phyloP scores from a whole-genome alignment of 257 asterid genomes.

The Cinchona pubescens region DNA sequence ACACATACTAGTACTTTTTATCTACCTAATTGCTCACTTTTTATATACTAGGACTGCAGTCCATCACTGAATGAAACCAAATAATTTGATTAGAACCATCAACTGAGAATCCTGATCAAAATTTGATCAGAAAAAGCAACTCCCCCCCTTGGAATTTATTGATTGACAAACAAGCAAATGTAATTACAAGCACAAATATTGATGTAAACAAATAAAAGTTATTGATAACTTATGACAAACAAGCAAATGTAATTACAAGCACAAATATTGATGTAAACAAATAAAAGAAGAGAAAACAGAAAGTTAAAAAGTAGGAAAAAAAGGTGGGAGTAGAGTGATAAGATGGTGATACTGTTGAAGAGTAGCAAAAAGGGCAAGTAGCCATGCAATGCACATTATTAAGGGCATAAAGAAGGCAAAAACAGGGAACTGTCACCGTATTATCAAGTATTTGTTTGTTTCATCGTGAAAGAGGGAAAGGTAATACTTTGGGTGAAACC shows the following conservation, averaged over 20 bases:
- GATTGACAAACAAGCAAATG: conserved; percentile 6
- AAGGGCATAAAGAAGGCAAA: conserved; percentile 41
- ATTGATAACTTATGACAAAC: background rate
- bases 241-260: too few species aligned
- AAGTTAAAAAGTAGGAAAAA: conserved; percentile 16
- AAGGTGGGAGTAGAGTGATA: conserved; percentile 34
- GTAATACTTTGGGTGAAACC: conserved; percentile 86
- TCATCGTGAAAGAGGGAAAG: conserved; percentile 64
- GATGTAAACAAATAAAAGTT: background rate
- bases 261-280: background rate
- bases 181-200: background rate
- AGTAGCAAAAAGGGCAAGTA: conserved; percentile 18
- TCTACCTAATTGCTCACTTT: background rate
- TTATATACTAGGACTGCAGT: background rate
- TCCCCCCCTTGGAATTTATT: background rate
- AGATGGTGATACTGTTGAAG: conserved; percentile 55
- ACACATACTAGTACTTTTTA: too few species aligned
- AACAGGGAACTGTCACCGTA: conserved; percentile 44
- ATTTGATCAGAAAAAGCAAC: conserved; percentile 20
- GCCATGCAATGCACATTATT: conserved; percentile 17
- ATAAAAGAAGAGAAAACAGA: conserved; percentile 12
- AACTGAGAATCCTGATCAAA: background rate
- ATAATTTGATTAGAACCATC: conserved; percentile 9
- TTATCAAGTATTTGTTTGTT: conserved; percentile 55
- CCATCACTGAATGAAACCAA: background rate